Conservation (phyloP, 345 rosid genomes). For the Euphorbia pulcherrima region DNA sequence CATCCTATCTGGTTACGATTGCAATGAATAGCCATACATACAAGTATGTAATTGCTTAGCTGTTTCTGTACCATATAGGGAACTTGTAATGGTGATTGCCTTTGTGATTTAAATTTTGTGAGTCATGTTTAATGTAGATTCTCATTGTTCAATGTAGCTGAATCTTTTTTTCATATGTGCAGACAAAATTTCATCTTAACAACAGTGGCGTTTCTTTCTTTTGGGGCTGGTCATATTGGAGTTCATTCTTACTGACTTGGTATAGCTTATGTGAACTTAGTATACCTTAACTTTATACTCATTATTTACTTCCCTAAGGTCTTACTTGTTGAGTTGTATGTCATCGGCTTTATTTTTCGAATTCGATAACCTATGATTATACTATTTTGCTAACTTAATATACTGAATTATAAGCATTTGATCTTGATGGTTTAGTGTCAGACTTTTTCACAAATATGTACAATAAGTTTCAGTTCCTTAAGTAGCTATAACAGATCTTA, state of each 20-base stretch:
- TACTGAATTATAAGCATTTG: neutral
- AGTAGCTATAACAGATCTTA: neutral
- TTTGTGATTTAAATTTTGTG: neutral
- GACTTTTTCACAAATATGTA: neutral
- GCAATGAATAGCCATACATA: neutral
- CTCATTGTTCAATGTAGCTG: neutral
- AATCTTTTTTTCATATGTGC: conserved; percentile 15
- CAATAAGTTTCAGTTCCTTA: neutral
- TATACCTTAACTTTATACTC: neutral
- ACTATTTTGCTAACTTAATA: neutral
- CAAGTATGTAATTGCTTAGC: neutral
- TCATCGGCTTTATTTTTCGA: neutral
- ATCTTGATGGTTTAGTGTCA: neutral
- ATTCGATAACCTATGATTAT: neutral
- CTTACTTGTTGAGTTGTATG: neutral
- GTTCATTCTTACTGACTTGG: conserved; percentile 98
- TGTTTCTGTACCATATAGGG: neutral
- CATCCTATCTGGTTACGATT: neutral
- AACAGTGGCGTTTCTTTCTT: conserved; percentile 70
- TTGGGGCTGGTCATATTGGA: conserved; percentile 99
- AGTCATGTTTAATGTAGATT: neutral
- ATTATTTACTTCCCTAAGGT: neutral
- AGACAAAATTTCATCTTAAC: conserved; percentile 50
- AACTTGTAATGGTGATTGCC: neutral
- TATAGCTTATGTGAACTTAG: conserved; percentile 29